Evolutionary conservation across 164 flowering plant species (phyloP).

Genomic region (Santalum album): DNA sequence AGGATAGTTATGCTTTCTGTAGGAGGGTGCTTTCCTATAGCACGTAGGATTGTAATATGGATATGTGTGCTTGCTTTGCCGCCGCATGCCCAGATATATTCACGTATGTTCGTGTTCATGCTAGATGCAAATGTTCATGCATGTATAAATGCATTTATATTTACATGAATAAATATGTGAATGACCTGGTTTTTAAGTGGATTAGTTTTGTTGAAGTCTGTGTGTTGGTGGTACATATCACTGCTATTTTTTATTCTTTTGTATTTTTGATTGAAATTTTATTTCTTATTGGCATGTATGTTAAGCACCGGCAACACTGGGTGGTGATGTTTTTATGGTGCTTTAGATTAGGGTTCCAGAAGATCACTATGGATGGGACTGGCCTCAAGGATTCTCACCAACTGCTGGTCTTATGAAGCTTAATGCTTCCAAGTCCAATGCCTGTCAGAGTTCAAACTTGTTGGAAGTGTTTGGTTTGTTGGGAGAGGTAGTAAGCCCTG

Average conservation of each 20-base stretch:
- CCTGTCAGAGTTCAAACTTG: conserved; percentile 17
- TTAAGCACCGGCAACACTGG: conserved; percentile 37
- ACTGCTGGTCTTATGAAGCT: conserved; percentile 28
- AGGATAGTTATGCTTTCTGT: too few species aligned
- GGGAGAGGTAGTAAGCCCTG: conserved; percentile 19
- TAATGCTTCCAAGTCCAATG: conserved; percentile 13
- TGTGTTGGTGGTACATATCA: too few species aligned
- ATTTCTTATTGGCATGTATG: conserved; percentile 36
- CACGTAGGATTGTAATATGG: too few species aligned
- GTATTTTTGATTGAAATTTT: conserved; percentile 23
- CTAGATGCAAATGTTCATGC: too few species aligned
- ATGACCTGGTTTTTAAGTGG: too few species aligned
- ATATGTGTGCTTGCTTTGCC: too few species aligned
- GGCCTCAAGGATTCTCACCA: conserved; percentile 50
- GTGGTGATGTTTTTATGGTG: conserved; percentile 51
- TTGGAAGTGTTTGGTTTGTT: conserved; percentile 19
- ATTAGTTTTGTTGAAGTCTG: too few species aligned
- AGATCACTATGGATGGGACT: conserved; percentile 63
- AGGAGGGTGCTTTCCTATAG: too few species aligned
- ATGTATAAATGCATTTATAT: too few species aligned
- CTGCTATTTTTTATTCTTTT: not conserved
- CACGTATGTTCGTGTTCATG: too few species aligned
- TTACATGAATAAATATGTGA: too few species aligned
- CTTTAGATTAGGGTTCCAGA: conserved; percentile 68
- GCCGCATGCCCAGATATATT: too few species aligned